Percentiles rank a stretch among this genome's conserved stretches.
Conservation (phyloP, 176 grass and related monocot species). For the Phoenix roebelenii region DNA sequence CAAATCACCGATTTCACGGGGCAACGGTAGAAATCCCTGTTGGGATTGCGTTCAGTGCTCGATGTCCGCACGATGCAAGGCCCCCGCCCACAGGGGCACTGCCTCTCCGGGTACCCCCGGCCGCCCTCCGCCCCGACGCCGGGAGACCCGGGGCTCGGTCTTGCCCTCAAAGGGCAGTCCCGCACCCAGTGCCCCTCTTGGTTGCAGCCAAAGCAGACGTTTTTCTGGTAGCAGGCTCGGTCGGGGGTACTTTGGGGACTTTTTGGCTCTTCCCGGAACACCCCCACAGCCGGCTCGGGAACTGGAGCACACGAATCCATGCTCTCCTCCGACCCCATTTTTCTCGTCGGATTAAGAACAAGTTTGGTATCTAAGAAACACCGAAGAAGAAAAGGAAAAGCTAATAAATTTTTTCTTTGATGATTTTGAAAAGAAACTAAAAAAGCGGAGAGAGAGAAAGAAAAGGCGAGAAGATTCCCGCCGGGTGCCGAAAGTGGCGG, state of each 20-base stretch:
- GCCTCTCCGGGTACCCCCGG: not conserved
- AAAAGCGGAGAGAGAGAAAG: no score
- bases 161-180: not conserved
- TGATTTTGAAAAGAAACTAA: no score
- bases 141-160: not conserved
- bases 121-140: not conserved
- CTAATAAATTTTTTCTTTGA: no score
- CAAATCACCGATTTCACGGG: conserved; percentile 3
- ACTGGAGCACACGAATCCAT: conserved; percentile 5
- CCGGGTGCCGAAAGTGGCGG: no score
- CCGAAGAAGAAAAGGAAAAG: no score
- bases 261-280: not conserved
- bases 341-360: no score
- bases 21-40: conserved; percentile 26
- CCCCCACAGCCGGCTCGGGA: not conserved
- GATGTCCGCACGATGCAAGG: conserved; percentile 18
- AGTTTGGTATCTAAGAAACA: no score
- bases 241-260: conserved; percentile 10
- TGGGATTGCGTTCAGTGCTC: conserved; percentile 16
- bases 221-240: no score
- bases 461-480: no score
- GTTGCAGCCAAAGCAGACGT: no score
- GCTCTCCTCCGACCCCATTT: conserved; percentile 4
- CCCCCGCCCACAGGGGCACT: conserved; percentile 24
- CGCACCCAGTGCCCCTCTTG: no score